phyloP scores from a whole-genome alignment of 257 asterid genomes.

The Solanum pennellii region DNA sequence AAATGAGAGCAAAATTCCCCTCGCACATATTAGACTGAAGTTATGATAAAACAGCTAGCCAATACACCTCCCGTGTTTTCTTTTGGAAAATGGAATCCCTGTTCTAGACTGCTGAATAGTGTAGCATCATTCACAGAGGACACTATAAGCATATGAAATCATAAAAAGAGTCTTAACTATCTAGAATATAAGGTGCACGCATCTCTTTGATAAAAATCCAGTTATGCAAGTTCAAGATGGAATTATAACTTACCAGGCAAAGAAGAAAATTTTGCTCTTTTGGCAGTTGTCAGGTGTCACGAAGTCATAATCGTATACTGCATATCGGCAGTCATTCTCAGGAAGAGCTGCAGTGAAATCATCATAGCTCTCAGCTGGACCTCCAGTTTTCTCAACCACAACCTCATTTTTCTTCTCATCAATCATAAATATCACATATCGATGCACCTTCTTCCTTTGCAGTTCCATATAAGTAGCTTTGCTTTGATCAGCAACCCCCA shows the following conservation, averaged over 20 bases:
- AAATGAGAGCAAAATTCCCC: background rate
- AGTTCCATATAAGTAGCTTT: conserved; percentile 47
- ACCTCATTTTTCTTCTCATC: conserved; percentile 60
- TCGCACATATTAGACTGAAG: background rate
- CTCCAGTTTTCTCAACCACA: conserved; percentile 54
- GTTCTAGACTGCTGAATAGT: background rate
- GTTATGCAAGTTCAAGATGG: background rate
- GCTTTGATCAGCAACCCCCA: conserved; percentile 54
- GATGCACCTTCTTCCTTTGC: conserved; percentile 48
- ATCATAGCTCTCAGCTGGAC: conserved; percentile 38
- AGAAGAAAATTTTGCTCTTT: conserved; percentile 79
- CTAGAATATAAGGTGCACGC: no score
- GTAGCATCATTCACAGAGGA: background rate
- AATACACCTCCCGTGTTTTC: background rate
- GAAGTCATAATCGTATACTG: conserved; percentile 54
- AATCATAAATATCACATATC: conserved; percentile 55
- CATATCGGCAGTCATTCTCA: conserved; percentile 53
- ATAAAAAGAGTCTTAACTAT: background rate
- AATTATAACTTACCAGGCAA: conserved; percentile 39
- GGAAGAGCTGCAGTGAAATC: conserved; percentile 60
- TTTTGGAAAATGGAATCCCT: background rate
- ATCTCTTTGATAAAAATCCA: background rate
- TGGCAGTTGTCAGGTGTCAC: conserved; percentile 66
- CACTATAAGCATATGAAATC: background rate
- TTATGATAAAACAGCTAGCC: background rate